Base-by-base conservation (phyloP, 306 rosid genomes). In the Abrus pulchellus region DNA sequence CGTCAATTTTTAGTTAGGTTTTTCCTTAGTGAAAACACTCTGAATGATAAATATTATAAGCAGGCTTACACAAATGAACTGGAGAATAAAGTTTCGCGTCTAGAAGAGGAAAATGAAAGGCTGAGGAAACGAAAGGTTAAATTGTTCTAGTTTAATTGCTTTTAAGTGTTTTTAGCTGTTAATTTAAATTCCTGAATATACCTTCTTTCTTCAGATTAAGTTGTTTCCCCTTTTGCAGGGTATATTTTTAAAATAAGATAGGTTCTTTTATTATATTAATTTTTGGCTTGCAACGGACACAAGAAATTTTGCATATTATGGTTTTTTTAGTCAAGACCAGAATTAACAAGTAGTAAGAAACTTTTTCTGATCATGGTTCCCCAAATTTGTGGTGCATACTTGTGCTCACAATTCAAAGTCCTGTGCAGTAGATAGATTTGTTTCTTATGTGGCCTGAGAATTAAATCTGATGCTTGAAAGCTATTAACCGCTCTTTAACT, bases 1-100 rank as follows among this genome's bases (percentile, higher is more conserved):
- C 36, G 54, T 68, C 49, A 43, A 59, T 62, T 28, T 80, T 68
- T 74, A 68, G 20, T 57, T 36, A 3, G 12, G 52, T 70, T 33
- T 34, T 57, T 9, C 28, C 44, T 60, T 68, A 5, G 54, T 14
- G 41, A 62, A 36, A 64, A 49, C 57, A 33, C 14, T 61, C 32
- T 63, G 20, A 67, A 33, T 38, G 50, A 49, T 77, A 52, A 72
- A 65, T 72, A 61, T 53, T 76, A 34, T 68, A 34, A 81, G 72
- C 88, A 96, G 99, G 99, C 99, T 9, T 96, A 96, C 88, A 96
- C 99, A 68, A 92, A 81, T 67, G 99, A 96, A 66, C 81, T 96
- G 90, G 99, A 96, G 88, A 79, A 83, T 68, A 96, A 96, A 85
- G 99, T 96, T 60, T 90, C 97, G 0, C 97, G 91, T 7, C 83